Evolutionary conservation across 768 basidiomycete genomes (phyloP).

Genomic region (Amanita rimosa): DNA sequence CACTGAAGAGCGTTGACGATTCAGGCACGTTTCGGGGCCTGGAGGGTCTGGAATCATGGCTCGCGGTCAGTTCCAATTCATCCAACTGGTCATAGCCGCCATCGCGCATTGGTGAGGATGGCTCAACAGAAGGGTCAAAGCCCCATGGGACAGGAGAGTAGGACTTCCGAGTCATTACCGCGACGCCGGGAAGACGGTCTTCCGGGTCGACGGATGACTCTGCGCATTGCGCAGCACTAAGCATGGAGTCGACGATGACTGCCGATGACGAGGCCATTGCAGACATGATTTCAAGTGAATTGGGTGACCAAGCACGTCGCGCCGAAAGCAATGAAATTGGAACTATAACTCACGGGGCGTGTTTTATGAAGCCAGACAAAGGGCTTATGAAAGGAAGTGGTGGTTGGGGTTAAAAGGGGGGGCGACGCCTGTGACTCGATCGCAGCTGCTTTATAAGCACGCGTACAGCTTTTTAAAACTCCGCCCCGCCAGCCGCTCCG

Average conservation of each 20-base stretch:
- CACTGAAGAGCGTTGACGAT: conserved; percentile 8
- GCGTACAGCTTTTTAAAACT: conserved; percentile 7
- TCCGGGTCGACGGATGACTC: neutral
- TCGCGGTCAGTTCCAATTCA: conserved; percentile 41
- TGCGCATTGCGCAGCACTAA: neutral
- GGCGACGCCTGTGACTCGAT: neutral
- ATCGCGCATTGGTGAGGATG: neutral
- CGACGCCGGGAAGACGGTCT: neutral
- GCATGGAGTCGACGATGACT: neutral
- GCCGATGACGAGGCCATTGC: neutral
- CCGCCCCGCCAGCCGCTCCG: neutral
- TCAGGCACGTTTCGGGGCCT: conserved; percentile 42
- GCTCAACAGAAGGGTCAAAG: neutral
- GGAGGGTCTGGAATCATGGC: conserved; percentile 39
- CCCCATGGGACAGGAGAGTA: neutral
- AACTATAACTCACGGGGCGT: conserved; percentile 2
- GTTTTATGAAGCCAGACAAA: neutral
- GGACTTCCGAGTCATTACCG: neutral
- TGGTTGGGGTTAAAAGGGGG: neutral
- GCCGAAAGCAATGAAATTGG: neutral
- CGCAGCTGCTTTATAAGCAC: neutral
- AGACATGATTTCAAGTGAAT: neutral
- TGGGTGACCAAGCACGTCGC: neutral
- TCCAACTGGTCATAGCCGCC: conserved; percentile 9
- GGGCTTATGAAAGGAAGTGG: neutral